phyloP scores from a whole-genome alignment of 176 grass and related monocot genomes.

The Zizania latifolia region DNA sequence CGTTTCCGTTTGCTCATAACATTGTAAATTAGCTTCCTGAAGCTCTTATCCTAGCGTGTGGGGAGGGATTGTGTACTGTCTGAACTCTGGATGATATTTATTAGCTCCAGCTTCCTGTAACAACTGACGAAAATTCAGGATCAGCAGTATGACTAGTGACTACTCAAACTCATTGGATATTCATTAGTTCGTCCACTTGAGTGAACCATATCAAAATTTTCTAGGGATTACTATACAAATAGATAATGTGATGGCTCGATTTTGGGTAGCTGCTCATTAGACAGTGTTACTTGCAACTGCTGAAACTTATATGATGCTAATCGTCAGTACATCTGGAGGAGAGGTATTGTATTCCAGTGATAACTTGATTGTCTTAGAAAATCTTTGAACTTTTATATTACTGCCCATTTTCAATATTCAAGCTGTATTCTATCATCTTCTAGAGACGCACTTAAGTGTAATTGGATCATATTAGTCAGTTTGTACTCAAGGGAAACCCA shows the following conservation, averaged over 20 bases:
- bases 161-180: neutral
- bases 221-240: neutral
- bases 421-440: neutral
- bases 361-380: neutral
- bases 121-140: neutral
- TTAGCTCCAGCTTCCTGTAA: neutral
- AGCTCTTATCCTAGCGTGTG: neutral
- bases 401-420: slow-evolving; percentile 1
- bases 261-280: neutral
- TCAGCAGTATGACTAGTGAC: neutral
- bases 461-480: neutral
- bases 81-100: neutral
- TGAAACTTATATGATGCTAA: neutral
- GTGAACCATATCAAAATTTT: neutral
- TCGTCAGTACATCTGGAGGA: neutral
- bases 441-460: neutral
- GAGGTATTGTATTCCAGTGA: neutral
- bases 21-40: neutral
- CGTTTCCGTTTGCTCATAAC: neutral
- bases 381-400: neutral
- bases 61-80: neutral
- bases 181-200: neutral
- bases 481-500: neutral
- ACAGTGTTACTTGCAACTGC: neutral
- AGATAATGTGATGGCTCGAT: neutral